phyloP scores from a whole-genome alignment of 2,329 filamentous ascomycete species.

The Colletotrichum noveboracense region DNA sequence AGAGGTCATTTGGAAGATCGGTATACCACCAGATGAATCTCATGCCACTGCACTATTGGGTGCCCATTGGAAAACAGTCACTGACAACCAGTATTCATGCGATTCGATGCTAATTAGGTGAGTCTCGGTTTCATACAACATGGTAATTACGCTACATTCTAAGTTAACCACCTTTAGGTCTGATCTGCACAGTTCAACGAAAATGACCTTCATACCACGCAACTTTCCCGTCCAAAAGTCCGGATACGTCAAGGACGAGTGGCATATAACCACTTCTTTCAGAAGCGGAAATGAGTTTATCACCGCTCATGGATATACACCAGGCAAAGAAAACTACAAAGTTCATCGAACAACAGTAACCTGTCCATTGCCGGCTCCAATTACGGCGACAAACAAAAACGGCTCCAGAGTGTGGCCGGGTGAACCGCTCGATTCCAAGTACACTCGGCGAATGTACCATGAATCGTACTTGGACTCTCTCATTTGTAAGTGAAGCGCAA shows the following conservation, averaged over 20 bases:
- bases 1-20: background rate
- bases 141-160: background rate
- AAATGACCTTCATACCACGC: background rate
- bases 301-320: background rate
- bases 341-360: background rate
- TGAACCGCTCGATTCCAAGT: rapidly evolving
- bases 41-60: background rate
- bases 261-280: background rate
- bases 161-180: background rate
- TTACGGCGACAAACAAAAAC: rapidly evolving
- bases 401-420: rapidly evolving
- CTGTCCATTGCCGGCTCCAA: background rate
- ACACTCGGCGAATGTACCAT: background rate
- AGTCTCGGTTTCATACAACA: background rate
- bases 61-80: background rate
- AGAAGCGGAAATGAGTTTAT: background rate
- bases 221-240: rapidly evolving
- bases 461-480: background rate
- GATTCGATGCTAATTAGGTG: background rate
- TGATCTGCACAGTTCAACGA: background rate
- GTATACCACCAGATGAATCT: background rate
- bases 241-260: background rate
- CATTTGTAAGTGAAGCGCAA: background rate
- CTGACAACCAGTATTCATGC: background rate
- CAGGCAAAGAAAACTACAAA: background rate